A percentile compares a stretch with the other conserved stretches of the same genome.
Evolutionary conservation across 2,329 filamentous ascomycete species (phyloP).

Genomic region (Colletotrichum viniferum): DNA sequence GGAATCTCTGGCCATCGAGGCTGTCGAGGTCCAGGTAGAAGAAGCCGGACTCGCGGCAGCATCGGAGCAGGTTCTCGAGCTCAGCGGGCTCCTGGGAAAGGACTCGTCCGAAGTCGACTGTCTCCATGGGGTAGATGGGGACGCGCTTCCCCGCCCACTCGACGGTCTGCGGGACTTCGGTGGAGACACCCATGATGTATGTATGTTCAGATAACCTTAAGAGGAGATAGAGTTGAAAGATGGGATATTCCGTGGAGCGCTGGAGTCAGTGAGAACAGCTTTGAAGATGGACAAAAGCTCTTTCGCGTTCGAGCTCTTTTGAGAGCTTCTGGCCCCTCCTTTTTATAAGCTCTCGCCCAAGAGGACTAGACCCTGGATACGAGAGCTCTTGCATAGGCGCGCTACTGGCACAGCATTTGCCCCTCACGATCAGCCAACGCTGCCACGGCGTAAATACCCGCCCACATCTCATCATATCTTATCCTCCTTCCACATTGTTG

Average conservation of each 20-base stretch:
- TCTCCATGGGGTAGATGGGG: slow-evolving; percentile 56
- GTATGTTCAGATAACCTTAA: not conserved
- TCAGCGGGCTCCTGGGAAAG: slow-evolving; percentile 60
- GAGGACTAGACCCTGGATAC: not conserved
- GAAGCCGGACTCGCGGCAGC: slow-evolving; percentile 56
- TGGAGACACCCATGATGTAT: slow-evolving; percentile 18
- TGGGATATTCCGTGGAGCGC: not conserved
- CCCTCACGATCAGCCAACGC: slow-evolving; percentile 4
- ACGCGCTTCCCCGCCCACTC: slow-evolving; percentile 54
- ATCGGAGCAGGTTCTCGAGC: slow-evolving; percentile 53
- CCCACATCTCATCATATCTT: not conserved
- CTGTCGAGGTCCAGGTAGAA: slow-evolving; percentile 60
- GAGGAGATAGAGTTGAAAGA: not conserved
- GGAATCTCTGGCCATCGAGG: slow-evolving; percentile 57
- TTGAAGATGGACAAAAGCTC: not conserved
- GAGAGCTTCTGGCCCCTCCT: not conserved
- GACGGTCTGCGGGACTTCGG: slow-evolving; percentile 42
- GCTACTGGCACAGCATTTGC: not conserved
- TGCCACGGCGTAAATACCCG: not conserved
- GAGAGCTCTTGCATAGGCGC: not conserved
- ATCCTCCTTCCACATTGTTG: slow-evolving; percentile 18
- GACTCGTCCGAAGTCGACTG: slow-evolving; percentile 54
- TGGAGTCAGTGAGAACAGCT: not conserved
- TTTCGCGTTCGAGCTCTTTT: not conserved
- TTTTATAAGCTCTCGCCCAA: slow-evolving; percentile 4